phyloP scores from a whole-genome alignment of 129 eudicot species.

The Chrysanthemum lavandulifolium region DNA sequence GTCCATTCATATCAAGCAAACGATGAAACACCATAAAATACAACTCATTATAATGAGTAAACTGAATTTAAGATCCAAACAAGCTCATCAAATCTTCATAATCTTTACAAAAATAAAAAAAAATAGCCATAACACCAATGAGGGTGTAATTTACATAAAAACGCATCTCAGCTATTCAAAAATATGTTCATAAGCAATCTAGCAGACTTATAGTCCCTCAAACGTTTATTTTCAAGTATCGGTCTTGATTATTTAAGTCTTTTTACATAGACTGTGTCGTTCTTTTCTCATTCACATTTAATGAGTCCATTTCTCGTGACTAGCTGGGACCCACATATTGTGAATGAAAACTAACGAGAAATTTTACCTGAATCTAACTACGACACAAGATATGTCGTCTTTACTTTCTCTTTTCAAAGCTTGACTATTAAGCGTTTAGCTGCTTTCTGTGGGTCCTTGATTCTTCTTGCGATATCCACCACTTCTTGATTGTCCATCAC shows the following conservation, averaged over 20 bases:
- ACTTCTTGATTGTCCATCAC: conserved; percentile 71
- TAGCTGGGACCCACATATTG: conserved; percentile 7
- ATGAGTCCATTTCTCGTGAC: not conserved
- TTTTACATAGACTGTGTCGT: conserved; percentile 18
- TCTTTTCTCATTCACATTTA: conserved; percentile 16
- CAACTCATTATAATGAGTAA: not conserved
- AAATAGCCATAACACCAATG: conserved; percentile 15
- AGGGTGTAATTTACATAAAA: conserved; percentile 17
- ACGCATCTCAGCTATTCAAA: conserved; percentile 13
- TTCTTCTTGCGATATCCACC: conserved; percentile 55
- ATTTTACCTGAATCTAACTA: conserved; percentile 56
- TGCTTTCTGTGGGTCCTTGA: conserved; percentile 64
- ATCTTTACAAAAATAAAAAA: conserved; percentile 18
- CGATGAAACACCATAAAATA: not conserved
- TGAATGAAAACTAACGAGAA: conserved; percentile 3
- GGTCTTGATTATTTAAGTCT: conserved; percentile 18
- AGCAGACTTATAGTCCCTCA: conserved; percentile 22
- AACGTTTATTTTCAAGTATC: conserved; percentile 23
- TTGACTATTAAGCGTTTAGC: conserved; percentile 61
- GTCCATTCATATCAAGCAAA: not conserved
- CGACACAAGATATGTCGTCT: conserved; percentile 74
- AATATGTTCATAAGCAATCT: conserved; percentile 25
- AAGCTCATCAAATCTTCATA: conserved; percentile 17
- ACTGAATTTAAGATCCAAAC: conserved; percentile 14
- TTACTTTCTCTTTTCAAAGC: conserved; percentile 74